phyloP scores from a whole-genome alignment of 805 yeast genomes.

The Spathaspora arborariae region DNA sequence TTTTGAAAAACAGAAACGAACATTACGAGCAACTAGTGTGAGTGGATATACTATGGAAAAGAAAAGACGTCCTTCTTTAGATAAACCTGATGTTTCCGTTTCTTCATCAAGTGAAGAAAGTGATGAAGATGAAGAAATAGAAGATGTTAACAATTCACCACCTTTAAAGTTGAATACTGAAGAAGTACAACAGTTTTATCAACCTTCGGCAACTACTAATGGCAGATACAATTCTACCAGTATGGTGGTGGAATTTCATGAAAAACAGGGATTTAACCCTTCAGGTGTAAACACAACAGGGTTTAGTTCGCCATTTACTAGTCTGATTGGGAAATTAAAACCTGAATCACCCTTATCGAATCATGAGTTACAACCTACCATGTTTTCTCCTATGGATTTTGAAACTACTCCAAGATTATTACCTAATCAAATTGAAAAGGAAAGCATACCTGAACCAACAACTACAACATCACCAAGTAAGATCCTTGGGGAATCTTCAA shows the following conservation, averaged over 20 bases:
- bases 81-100: constrained; percentile 11
- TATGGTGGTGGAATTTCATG: neutral
- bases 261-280: constrained; percentile 1
- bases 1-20: constrained; percentile 14
- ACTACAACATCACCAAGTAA: constrained; percentile 2
- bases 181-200: neutral
- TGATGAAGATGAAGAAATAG: constrained; percentile 34
- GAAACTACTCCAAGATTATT: constrained; percentile 6
- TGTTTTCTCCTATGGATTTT: constrained; percentile 17
- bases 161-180: constrained; percentile 26
- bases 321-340: constrained; percentile 9
- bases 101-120: constrained; percentile 21
- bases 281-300: constrained; percentile 10
- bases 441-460: neutral
- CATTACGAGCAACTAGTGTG: constrained; percentile 34
- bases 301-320: constrained; percentile 15
- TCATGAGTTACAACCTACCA: constrained; percentile 11
- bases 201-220: neutral
- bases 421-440: neutral
- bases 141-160: constrained; percentile 16
- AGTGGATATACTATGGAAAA: constrained; percentile 18
- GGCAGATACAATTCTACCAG: neutral
- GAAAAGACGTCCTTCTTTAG: constrained; percentile 7
- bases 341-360: constrained; percentile 17
- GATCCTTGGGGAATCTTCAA: constrained; percentile 38